Evolutionary conservation across 768 basidiomycete species (phyloP).

Genomic region (Antrodiella citrinella): DNA sequence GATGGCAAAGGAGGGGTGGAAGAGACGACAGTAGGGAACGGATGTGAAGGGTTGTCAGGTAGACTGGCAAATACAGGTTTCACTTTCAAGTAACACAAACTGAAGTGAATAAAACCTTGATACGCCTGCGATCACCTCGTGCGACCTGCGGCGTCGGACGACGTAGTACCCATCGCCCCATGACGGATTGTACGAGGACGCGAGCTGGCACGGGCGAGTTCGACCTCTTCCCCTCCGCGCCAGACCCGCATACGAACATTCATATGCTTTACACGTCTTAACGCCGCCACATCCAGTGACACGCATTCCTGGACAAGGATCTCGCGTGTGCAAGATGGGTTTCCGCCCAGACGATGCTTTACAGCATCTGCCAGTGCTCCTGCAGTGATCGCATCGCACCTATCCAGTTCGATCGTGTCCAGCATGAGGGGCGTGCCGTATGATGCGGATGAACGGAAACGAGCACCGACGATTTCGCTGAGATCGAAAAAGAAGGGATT

Average conservation of each 20-base stretch:
- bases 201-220: background rate
- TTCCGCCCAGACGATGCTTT: slow-evolving; percentile 9
- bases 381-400: slow-evolving; percentile 3
- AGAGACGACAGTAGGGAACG: background rate
- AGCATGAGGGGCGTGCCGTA: background rate
- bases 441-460: slow-evolving; percentile 2
- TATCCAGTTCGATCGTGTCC: slow-evolving; percentile 2
- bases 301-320: slow-evolving; percentile 8
- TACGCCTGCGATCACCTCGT: background rate
- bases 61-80: no score
- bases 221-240: slow-evolving; percentile 4
- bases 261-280: slow-evolving; percentile 3
- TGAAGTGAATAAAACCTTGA: background rate
- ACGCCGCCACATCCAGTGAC: slow-evolving; percentile 4
- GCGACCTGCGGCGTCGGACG: background rate
- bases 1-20: no score
- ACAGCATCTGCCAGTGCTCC: slow-evolving; percentile 7
- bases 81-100: no score
- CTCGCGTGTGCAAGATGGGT: slow-evolving; percentile 6
- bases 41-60: background rate
- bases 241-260: slow-evolving; percentile 7
- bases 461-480: slow-evolving; percentile 9
- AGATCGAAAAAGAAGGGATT: slow-evolving; percentile 14
- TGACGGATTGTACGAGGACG: background rate
- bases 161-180: background rate